These are phyloP conservation scores for Setomelanomma holmii DNA, from an alignment of 2,329 filamentous ascomycete species.

Conservation along the genomic window DNA sequence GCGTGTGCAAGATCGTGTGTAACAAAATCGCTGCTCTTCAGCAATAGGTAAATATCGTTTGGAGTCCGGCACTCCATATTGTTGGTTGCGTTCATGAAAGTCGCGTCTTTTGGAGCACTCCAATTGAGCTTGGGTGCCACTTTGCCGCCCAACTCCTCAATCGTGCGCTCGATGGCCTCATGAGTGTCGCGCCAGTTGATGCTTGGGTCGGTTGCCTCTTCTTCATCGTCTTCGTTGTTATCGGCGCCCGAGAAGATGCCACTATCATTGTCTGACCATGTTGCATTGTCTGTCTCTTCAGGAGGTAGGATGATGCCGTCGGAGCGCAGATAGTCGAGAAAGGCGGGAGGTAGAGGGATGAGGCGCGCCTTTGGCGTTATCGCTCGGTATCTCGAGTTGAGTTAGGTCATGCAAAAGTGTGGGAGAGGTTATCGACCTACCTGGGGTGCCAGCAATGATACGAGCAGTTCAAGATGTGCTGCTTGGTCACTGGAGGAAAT, in stretches of 20 bases:
- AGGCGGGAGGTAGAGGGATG: slow-evolving; percentile 75
- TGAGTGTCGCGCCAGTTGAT: slow-evolving; percentile 74
- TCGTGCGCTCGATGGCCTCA: slow-evolving; percentile 75
- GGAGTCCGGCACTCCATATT: slow-evolving; percentile 88
- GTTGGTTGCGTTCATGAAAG: slow-evolving; percentile 87
- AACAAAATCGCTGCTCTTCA: slow-evolving; percentile 94
- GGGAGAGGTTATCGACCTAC: slow-evolving; percentile 54
- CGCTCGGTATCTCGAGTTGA: slow-evolving; percentile 69
- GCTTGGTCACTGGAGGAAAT: slow-evolving; percentile 83
- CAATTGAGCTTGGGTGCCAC: slow-evolving; percentile 96
- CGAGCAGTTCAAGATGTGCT: slow-evolving; percentile 92
- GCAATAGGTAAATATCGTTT: slow-evolving; percentile 90
- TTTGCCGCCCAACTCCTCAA: slow-evolving; percentile 80
- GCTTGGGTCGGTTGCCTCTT: slow-evolving; percentile 67
- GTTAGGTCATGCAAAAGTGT: slow-evolving; percentile 9
- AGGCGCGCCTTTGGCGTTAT: slow-evolving; percentile 86
- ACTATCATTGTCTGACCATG: slow-evolving; percentile 59
- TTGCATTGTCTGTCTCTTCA: slow-evolving; percentile 60
- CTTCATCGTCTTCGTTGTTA: slow-evolving; percentile 58
- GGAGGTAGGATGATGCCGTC: slow-evolving; percentile 91
- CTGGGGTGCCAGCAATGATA: slow-evolving; percentile 90
- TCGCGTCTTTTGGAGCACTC: slow-evolving; percentile 95
- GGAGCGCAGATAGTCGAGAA: slow-evolving; percentile 85
- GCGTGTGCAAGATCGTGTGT: slow-evolving; percentile 94
- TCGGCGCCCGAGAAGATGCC: slow-evolving; percentile 58